Base-by-base conservation (phyloP, 257 asterid species). In the Primulina eburnea region DNA sequence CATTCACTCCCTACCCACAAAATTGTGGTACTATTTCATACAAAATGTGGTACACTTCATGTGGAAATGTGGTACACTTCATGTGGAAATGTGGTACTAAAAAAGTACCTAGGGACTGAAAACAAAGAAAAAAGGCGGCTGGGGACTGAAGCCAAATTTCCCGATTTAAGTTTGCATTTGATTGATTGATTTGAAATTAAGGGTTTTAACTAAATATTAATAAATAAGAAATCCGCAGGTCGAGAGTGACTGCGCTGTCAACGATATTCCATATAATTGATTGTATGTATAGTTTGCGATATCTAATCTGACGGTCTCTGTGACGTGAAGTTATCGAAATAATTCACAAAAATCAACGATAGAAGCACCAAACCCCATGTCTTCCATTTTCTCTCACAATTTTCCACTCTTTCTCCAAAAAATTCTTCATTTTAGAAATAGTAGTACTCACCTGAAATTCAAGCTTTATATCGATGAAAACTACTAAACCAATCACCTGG, bases 321-420 rank as follows among this genome's bases (percentile, higher is more conserved):
- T 78, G 85, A 85, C 88, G 91, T 84, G 84, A 83, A 85, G 52
- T 83, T 70, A 67, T 80, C 57, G 74, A 55, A 61, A 75, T 76
- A 79, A 75, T 75, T 75, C 78, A 76, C 81, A 35, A 35, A 5
- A 0, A 35, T 3, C 4, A 5, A 7, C 40, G 5, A 3, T 35
- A 35, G 5, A 35, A 72, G 72, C 74, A 8, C 24, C 21, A 69
- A 20, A 60, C n/a, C 52, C 59, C 74, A 47, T 53, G 20, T 68
- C 59, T 68, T 18, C n/a, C n/a, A n/a, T 24, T 58, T 33, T 24
- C 57, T 68, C 6, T 17, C 6, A 26, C 40, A 14, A 33, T 6
- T 14, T 0, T 56, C 60, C 70, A 61, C 47, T 18, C 10, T 75
- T 69, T 78, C 64, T 72, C 50, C 8, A 35, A 35, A 37, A 12